Base-by-base conservation (phyloP, 2,329 filamentous ascomycete species). In the Penicillium crustosum region DNA sequence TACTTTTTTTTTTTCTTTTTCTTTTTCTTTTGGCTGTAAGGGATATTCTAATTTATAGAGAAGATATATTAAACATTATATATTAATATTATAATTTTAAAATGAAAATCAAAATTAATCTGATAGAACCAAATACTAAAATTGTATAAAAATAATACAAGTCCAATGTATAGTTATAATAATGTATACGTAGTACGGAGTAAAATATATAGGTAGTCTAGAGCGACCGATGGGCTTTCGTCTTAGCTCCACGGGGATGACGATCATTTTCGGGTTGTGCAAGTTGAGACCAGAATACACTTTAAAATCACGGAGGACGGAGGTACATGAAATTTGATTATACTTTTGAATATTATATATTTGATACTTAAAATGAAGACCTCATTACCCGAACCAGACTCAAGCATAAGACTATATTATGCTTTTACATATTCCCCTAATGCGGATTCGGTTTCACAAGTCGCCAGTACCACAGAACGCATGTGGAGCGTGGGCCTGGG, bases 211-310 rank as follows among this genome's bases (percentile, higher is more conserved):
- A n/a, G 10, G 42, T 25, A 49, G 56, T 58, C 56, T 58, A 58
- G 56, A 57, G 49, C 54, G 54, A 54, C 55, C 51, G 51, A 31
- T 58, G 55, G 50, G 19, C 45, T 53, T 53, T 51, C 27, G n/a
- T n/a, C 53, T 49, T 23, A 33, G 56, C 51, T 49, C 55, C 56
- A 58, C 56, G 27, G 36, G 36, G 61, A 33, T 60, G 48, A 59
- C 62, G 62, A 66, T 66, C 63, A 61, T 63, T 57, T 48, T 61
- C 56, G 55, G 29, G 44, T 43, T 27, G 41, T 48, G 44, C 44
- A 48, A 48, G 29, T 35, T 33, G 29, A 21, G 29, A n/a, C 23
- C 42, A 43, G 41, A 43, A 43, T 43, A 21, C 27, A 31, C 27
- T 45, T 31, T 45, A 13, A 42, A 45, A 19, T 13, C 27, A 66